phyloP scores from a whole-genome alignment of 768 basidiomycete species.

The Trametes gibbosa region DNA sequence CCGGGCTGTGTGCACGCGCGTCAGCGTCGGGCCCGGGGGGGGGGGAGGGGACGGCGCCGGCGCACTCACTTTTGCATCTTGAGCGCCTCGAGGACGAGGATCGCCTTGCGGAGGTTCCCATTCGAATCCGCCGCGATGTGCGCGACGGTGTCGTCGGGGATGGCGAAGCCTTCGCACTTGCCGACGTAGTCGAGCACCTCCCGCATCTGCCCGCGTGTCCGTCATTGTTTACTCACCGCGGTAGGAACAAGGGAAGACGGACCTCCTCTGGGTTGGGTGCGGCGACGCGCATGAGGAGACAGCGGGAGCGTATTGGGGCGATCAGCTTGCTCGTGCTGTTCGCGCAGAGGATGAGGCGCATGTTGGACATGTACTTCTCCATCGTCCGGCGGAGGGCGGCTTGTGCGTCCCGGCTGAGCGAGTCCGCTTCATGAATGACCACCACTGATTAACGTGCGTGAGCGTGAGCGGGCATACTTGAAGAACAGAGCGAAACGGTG shows the following conservation, averaged over 20 bases:
- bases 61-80: conserved; percentile 97
- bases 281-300: conserved; percentile 89
- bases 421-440: conserved; percentile 96
- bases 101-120: conserved; percentile 92
- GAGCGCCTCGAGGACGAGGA: conserved; percentile 91
- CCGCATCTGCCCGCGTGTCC: conserved; percentile 61
- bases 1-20: conserved; percentile 50
- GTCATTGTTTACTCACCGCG: conserved; percentile 27
- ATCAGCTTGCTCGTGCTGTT: conserved; percentile 95
- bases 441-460: conserved; percentile 74
- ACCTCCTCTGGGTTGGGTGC: conserved; percentile 83
- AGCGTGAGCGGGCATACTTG: background rate
- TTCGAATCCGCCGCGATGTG: conserved; percentile 78
- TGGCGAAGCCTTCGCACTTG: conserved; percentile 70
- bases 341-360: conserved; percentile 95
- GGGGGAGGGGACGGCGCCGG: too few relatives aligned
- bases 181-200: conserved; percentile 78
- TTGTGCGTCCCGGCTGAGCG: conserved; percentile 92
- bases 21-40: background rate
- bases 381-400: conserved; percentile 95
- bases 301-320: conserved; percentile 94
- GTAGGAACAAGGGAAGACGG: background rate
- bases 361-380: conserved; percentile 99
- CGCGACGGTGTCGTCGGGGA: conserved; percentile 74
- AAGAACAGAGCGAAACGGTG: background rate